phyloP scores from a whole-genome alignment of 768 basidiomycete genomes.

The Lentinula sp. region DNA sequence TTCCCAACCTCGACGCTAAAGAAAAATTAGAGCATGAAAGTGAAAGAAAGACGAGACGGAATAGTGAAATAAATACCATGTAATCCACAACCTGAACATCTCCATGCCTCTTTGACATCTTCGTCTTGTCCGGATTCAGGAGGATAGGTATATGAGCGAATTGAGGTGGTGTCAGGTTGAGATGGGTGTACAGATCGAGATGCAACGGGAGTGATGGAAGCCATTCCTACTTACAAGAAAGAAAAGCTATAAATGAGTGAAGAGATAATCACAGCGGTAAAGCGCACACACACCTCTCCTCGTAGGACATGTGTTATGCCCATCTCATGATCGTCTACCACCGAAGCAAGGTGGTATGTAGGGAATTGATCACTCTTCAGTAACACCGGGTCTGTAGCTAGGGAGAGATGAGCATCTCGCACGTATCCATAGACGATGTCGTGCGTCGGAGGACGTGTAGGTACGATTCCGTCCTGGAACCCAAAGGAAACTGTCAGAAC shows the following conservation, averaged over 20 bases:
- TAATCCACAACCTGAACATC: conserved; percentile 86
- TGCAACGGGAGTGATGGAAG: conserved; percentile 89
- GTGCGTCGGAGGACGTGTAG: conserved; percentile 37
- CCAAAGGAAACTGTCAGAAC: background rate
- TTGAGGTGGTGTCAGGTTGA: conserved; percentile 64
- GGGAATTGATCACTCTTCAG: conserved; percentile 92
- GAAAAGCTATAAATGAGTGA: background rate
- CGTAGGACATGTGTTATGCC: conserved; percentile 92
- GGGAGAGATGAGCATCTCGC: conserved; percentile 68
- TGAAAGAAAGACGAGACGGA: background rate
- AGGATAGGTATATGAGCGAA: conserved; percentile 92
- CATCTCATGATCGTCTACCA: conserved; percentile 96
- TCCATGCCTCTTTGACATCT: conserved; percentile 92
- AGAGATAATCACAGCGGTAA: background rate
- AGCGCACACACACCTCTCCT: conserved; percentile 63
- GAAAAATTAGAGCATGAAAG: background rate
- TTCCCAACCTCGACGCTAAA: conserved; percentile 82
- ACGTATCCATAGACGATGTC: conserved; percentile 77
- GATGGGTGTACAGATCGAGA: conserved; percentile 78
- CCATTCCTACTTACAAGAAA: conserved; percentile 69
- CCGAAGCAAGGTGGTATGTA: conserved; percentile 94
- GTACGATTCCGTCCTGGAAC: conserved; percentile 52
- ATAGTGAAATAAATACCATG: conserved; percentile 42
- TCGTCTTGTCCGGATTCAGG: conserved; percentile 83
- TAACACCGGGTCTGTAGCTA: conserved; percentile 86